Evolutionary conservation across 106 monocot species (phyloP).

Genomic region (Acorus calamus): DNA sequence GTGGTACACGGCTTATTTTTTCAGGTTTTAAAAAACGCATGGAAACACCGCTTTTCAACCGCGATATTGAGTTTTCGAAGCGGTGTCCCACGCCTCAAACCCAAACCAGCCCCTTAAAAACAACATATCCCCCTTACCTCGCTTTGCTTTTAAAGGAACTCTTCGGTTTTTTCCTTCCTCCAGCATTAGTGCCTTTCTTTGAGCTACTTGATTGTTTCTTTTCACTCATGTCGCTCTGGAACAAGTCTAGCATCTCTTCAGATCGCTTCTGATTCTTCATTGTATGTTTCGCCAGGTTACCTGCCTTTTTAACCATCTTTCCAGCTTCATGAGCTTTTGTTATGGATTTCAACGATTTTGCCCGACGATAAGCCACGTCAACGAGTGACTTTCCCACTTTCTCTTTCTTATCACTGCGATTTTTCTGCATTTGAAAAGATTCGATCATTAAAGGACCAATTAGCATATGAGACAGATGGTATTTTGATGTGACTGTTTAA

Average conservation of each 20-base stretch:
- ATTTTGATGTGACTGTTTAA: too few relatives aligned
- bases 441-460: neutral
- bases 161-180: slow-evolving; percentile 42
- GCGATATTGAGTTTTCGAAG: too few relatives aligned
- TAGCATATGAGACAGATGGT: too few relatives aligned
- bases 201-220: slow-evolving; percentile 24
- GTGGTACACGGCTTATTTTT: too few relatives aligned
- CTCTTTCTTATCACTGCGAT: slow-evolving; percentile 33
- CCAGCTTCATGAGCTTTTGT: slow-evolving; percentile 36
- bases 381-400: slow-evolving; percentile 57
- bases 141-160: slow-evolving; percentile 95
- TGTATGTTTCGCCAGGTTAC: neutral
- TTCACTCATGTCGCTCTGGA: slow-evolving; percentile 83
- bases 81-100: too few relatives aligned
- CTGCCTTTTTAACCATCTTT: slow-evolving; percentile 18
- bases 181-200: slow-evolving; percentile 20
- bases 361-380: slow-evolving; percentile 62
- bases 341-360: slow-evolving; percentile 69
- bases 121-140: slow-evolving; percentile 23
- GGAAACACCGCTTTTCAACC: too few relatives aligned
- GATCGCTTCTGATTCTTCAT: slow-evolving; percentile 38
- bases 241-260: slow-evolving; percentile 88
- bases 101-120: too few relatives aligned
- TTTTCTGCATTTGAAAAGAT: slow-evolving; percentile 30
- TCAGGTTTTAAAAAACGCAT: too few relatives aligned